phyloP scores from a whole-genome alignment of 768 basidiomycete genomes.

The Ramaria sp. region DNA sequence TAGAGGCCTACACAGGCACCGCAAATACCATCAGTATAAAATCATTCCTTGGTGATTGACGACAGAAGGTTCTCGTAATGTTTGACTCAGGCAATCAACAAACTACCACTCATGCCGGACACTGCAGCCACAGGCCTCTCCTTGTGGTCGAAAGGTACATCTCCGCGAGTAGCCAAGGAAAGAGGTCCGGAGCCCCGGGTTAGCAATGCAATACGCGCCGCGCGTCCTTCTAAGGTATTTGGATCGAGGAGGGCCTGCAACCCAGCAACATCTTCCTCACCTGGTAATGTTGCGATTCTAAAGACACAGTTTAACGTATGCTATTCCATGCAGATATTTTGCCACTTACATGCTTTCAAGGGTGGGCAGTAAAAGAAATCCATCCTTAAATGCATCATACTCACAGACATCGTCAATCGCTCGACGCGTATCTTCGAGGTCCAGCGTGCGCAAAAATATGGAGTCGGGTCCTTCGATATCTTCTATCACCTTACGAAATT shows the following conservation, averaged over 20 bases:
- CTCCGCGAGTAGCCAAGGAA: conserved; percentile 7
- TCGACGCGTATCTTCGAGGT: conserved; percentile 21
- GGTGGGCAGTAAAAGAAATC: conserved; percentile 24
- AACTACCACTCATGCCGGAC: background rate
- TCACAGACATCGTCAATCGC: conserved; percentile 22
- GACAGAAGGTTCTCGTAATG: too few relatives aligned
- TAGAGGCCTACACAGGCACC: too few relatives aligned
- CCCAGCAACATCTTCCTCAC: conserved; percentile 23
- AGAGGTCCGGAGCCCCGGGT: conserved; percentile 11
- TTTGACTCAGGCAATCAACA: background rate
- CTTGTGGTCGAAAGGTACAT: background rate
- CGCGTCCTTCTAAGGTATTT: conserved; percentile 18
- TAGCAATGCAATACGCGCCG: conserved; percentile 11
- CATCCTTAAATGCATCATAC: conserved; percentile 24
- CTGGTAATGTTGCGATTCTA: conserved; percentile 23
- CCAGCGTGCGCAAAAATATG: conserved; percentile 18
- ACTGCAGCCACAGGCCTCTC: background rate
- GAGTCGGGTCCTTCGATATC: conserved; percentile 16
- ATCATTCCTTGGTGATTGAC: too few relatives aligned
- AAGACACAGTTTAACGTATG: background rate
- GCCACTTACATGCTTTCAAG: conserved; percentile 26
- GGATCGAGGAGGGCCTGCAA: conserved; percentile 22
- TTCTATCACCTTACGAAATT: conserved; percentile 17
- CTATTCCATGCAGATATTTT: background rate
- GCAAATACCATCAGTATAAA: too few relatives aligned